Base-by-base conservation (phyloP, 2,329 filamentous ascomycete species). In the Emydomyces testavorans region DNA sequence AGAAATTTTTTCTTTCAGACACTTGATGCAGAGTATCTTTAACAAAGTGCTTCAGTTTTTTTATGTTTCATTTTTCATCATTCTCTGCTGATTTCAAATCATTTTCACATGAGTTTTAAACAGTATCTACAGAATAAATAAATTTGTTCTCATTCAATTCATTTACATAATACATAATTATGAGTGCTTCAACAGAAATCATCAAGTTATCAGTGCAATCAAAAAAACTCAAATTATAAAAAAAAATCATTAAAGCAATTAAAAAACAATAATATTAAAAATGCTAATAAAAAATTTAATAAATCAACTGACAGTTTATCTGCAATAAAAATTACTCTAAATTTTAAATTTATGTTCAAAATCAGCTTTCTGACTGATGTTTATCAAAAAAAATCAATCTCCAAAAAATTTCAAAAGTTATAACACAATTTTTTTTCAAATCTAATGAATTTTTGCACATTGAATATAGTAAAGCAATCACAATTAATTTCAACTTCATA, bases 401-500 rank as follows among this genome's bases (percentile, higher is more conserved):
- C 32, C n/a, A 42, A 28, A 41, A 46, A 37, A 55, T 60, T 38
- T 61, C 66, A 44, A 57, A 65, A 24, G 67, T 73, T 15, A 56
- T 82, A 41, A 88, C 83, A 3, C 79, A 84, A 56, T 89, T 90
- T 61, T 85, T 85, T 1, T 85, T 85, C 16, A 85, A 90, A 67
- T 92, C 92, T 40, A 96, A 96, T 64, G 92, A 90, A 47, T 95
- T 83, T 63, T 76, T 95, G 7, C 89, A 95, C 62, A 84, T 96
- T 57, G 90, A 90, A 16, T 90, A 96, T 63, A 85, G 84, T 55
- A 96, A 96, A 71, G 90, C 92, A 18, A 95, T 96, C 64, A 83
- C 87, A 0, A 80, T 96, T 65, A 95, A 96, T 68, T 96, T 96
- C 68, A 90, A 90, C 5, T 96, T 95, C 63, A 89, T 92, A 11